These are phyloP conservation scores for Elongisporangium senticosum DNA, from an alignment of 352 stramenopile species.

Conservation along the genomic window DNA sequence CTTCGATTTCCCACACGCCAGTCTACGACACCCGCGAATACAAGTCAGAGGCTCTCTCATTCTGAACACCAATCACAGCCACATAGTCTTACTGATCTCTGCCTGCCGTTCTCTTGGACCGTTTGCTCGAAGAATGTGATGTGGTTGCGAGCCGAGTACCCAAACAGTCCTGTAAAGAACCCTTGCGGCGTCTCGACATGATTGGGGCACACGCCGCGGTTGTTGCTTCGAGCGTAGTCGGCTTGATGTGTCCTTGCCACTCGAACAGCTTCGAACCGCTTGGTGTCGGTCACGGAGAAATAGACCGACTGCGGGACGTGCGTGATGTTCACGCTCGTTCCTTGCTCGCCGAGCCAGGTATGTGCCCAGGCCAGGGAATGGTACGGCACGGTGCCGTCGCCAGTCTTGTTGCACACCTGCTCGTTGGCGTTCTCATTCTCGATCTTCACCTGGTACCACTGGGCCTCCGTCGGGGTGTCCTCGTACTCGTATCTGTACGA, in stretches of 20 bases:
- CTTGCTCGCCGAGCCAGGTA: conserved; percentile 55
- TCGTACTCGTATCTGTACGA: conserved; percentile 73
- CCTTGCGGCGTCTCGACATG: conserved; percentile 6
- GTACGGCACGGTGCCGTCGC: conserved; percentile 70
- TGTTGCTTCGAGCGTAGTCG: conserved; percentile 46
- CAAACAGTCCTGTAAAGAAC: conserved; percentile 70
- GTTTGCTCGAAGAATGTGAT: conserved; percentile 77
- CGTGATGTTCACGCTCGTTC: conserved; percentile 53
- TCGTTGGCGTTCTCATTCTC: conserved; percentile 39
- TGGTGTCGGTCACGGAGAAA: conserved; percentile 53
- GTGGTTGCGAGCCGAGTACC: conserved; percentile 34
- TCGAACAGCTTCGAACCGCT: conserved; percentile 38
- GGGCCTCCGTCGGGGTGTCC: conserved; percentile 31
- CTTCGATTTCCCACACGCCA: conserved; percentile 79
- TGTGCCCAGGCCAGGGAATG: conserved; percentile 78
- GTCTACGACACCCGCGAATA: conserved; percentile 36
- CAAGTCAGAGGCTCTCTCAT: not conserved
- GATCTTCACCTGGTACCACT: conserved; percentile 63
- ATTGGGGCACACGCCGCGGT: conserved; percentile 35
- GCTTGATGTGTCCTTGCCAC: conserved; percentile 43
- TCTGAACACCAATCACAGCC: not conserved
- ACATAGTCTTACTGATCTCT: conserved; percentile 23
- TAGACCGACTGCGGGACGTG: conserved; percentile 69
- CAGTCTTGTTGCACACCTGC: conserved; percentile 61
- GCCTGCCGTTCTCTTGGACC: conserved; percentile 16